Evolutionary conservation across 2,329 filamentous ascomycete genomes (phyloP).

Genomic region (Triangularia verruculosa): DNA sequence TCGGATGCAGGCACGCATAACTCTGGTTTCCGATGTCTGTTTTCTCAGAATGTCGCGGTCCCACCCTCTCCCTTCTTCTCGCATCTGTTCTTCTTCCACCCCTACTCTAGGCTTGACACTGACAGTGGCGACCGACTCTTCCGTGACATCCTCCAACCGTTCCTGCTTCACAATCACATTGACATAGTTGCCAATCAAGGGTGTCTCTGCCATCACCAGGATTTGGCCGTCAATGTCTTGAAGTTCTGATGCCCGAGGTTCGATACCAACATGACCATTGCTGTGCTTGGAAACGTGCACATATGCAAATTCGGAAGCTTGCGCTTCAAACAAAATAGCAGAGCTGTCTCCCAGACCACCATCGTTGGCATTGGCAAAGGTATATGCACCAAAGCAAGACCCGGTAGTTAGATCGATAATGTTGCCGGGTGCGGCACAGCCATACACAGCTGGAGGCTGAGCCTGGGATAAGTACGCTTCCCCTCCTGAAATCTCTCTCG

Average conservation of each 20-base stretch:
- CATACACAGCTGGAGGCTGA: neutral
- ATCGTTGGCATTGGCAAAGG: neutral
- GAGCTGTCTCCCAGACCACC: neutral
- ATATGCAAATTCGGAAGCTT: neutral
- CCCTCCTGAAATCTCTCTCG: neutral
- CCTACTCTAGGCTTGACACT: too few relatives aligned
- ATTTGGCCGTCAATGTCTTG: neutral
- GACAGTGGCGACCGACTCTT: neutral
- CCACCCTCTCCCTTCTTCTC: neutral
- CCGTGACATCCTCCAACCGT: neutral
- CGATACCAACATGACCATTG: too few relatives aligned
- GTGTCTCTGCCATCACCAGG: neutral
- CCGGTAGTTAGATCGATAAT: neutral
- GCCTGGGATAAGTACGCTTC: neutral
- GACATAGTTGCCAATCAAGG: neutral
- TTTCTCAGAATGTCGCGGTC: neutral
- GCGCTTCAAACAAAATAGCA: neutral
- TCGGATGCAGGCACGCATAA: neutral
- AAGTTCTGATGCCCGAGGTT: neutral
- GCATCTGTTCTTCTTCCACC: neutral
- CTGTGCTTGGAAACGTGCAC: neutral
- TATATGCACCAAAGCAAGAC: neutral
- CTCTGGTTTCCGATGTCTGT: neutral
- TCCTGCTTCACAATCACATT: neutral
- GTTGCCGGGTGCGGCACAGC: neutral